Percentiles rank a stretch among this genome's conserved stretches.
phyloP scores from a whole-genome alignment of 345 rosid genomes.

The Euphorbia peplus region DNA sequence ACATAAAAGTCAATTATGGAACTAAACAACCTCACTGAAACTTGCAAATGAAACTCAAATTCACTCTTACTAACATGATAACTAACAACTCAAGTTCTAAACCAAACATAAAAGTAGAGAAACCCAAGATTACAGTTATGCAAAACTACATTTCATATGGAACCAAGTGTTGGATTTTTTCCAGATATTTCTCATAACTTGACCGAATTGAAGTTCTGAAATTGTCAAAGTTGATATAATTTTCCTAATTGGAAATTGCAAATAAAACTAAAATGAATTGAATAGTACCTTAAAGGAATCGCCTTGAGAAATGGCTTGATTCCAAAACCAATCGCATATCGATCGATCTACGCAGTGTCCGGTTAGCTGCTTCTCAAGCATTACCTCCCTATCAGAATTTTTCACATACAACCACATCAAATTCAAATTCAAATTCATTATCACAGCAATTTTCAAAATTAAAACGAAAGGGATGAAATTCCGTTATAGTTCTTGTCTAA shows the following conservation, averaged over 20 bases:
- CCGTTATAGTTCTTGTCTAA: constrained; percentile 12
- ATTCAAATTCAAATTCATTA: not conserved
- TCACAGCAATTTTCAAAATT: not conserved
- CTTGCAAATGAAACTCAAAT: not conserved
- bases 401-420: constrained; percentile 11
- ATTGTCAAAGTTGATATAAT: too few species aligned
- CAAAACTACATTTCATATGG: too few species aligned
- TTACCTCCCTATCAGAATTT: constrained; percentile 62
- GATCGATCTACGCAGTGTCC: constrained; percentile 94
- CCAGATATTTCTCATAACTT: too few species aligned
- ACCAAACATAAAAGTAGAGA: too few species aligned
- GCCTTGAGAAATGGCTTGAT: constrained; percentile 62
- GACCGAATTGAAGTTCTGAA: too few species aligned
- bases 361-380: constrained; percentile 95
- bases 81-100: too few species aligned
- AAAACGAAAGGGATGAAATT: constrained; percentile 5
- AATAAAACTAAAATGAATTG: too few species aligned
- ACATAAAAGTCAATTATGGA: too few species aligned
- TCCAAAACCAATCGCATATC: constrained; percentile 96
- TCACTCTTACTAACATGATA: too few species aligned
- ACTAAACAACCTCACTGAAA: too few species aligned
- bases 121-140: too few species aligned
- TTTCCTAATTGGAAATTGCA: not conserved
- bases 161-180: too few species aligned
- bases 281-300: constrained; percentile 73